Evolutionary conservation across 345 rosid species (phyloP), one percentile per base, ranked within the genome.

Genomic region (Citropsis articulata): DNA sequence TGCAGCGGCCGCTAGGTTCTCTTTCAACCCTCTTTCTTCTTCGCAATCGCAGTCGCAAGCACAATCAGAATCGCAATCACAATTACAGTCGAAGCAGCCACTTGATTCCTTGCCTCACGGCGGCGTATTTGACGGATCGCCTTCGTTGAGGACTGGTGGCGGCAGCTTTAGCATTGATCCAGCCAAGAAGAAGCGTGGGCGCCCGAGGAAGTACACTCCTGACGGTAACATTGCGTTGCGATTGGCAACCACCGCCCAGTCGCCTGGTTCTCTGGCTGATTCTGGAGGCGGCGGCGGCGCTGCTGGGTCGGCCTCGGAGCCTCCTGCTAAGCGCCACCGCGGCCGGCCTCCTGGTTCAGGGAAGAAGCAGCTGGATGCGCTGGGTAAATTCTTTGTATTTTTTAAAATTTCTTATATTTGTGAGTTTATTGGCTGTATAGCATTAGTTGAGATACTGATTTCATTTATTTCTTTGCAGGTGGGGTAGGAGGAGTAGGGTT

Each of bases 311-410:
- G 85, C 87, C 9, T 87, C 96, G 2, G 94, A 92, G 31, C 87
- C 89, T 28, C 81, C 89, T 1, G 71, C 86, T 28, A 97, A 97
- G 86, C 87, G 86, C 67, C 85, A 87, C 69, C 83, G 98, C 18
- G 99, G 99, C 67, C 81, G 99, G 83, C 99, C 99, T 16, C 97
- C 98, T 19, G 98, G 99, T 48, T 86, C 98, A 13, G 97, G 90
- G 61, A 96, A 94, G 80, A 92, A 83, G 81, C 99, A 96, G 85
- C 89, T 97, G 6, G 97, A 97, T 71, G 99, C 99, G 22, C 80
- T 97, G 80, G 99, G 99, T 94, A 80, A 45, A 1, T 40, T 53
- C 25, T 36, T 25, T 53, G 4, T 53, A 2, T 53, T 53, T 53
- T 53, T 53, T 45, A 45, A 45, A 30, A 33, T 24, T 33, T 18